These are phyloP conservation scores for Tricholoma matsutake DNA, from an alignment of 768 basidiomycete species.

Conservation along the genomic window DNA sequence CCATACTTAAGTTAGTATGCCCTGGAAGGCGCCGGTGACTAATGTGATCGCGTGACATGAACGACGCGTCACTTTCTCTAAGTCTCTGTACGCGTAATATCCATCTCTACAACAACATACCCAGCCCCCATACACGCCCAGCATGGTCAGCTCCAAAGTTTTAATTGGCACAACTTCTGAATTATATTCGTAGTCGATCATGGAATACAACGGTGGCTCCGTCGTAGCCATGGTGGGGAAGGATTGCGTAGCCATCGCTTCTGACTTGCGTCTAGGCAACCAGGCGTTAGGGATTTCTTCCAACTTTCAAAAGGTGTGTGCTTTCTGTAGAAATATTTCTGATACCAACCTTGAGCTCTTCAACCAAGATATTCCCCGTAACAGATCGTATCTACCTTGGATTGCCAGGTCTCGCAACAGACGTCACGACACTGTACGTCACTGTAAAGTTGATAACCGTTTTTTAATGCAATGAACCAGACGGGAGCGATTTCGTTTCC, in stretches of 20 bases:
- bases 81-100: conserved; percentile 27
- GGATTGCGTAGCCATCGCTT: conserved; percentile 97
- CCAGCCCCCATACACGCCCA: conserved; percentile 20
- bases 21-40: no score
- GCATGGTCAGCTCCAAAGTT: conserved; percentile 35
- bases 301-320: conserved; percentile 88
- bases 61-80: conserved; percentile 41
- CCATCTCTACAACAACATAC: conserved; percentile 8
- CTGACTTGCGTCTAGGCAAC: conserved; percentile 88
- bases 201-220: conserved; percentile 96
- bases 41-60: conserved; percentile 30
- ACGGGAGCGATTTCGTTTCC: conserved; percentile 86
- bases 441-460: conserved; percentile 4
- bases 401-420: conserved; percentile 88
- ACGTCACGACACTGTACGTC: conserved; percentile 85
- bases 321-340: neutral
- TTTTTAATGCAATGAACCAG: conserved; percentile 37
- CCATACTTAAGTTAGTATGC: no score
- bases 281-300: conserved; percentile 82
- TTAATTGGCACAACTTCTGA: conserved; percentile 10
- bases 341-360: conserved; percentile 14
- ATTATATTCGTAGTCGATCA: conserved; percentile 63
- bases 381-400: conserved; percentile 92
- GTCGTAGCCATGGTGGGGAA: conserved; percentile 99
- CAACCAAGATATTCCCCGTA: conserved; percentile 81